These are phyloP conservation scores for Atalantia buxifolia DNA, from an alignment of 345 rosid genomes.

Conservation along the genomic window DNA sequence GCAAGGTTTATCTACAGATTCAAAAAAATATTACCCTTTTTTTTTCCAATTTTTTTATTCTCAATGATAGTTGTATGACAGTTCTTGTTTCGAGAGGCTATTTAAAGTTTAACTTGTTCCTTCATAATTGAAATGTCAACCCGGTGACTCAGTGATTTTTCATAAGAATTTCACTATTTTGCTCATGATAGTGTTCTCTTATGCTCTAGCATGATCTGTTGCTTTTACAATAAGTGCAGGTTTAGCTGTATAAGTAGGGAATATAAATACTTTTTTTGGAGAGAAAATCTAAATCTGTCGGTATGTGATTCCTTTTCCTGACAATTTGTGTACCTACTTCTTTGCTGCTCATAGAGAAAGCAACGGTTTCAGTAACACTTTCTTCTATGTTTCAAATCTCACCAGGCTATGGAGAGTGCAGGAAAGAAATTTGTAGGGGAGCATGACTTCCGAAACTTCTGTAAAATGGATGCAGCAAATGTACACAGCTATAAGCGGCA, in stretches of 20 bases:
- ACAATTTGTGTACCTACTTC: neutral
- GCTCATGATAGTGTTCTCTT: neutral
- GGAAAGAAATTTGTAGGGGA: conserved; percentile 82
- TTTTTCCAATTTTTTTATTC: neutral
- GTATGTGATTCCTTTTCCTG: conserved; percentile 31
- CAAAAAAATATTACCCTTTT: neutral
- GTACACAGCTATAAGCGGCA: conserved; percentile 71
- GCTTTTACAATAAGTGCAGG: conserved; percentile 40
- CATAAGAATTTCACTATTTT: neutral
- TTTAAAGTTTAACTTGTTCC: neutral
- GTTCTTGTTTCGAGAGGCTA: conserved; percentile 4
- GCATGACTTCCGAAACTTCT: conserved; percentile 90
- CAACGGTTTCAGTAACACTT: conserved; percentile 7
- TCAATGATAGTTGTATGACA: neutral
- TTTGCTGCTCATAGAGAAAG: conserved; percentile 5
- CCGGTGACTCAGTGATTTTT: neutral
- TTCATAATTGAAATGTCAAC: neutral
- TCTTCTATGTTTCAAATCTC: conserved; percentile 15
- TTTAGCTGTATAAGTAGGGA: conserved; percentile 85
- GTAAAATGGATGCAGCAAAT: conserved; percentile 95
- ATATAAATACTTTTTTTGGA: conserved; percentile 84
- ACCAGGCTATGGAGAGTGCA: conserved; percentile 77
- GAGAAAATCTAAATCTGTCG: conserved; percentile 56
- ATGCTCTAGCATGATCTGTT: conserved; percentile 6
- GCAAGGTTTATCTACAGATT: conserved; percentile 64